Evolutionary conservation across 371 early-diverging fungal genomes (phyloP), one percentile per base, ranked within the genome.

Genomic region (Mucor sp.): DNA sequence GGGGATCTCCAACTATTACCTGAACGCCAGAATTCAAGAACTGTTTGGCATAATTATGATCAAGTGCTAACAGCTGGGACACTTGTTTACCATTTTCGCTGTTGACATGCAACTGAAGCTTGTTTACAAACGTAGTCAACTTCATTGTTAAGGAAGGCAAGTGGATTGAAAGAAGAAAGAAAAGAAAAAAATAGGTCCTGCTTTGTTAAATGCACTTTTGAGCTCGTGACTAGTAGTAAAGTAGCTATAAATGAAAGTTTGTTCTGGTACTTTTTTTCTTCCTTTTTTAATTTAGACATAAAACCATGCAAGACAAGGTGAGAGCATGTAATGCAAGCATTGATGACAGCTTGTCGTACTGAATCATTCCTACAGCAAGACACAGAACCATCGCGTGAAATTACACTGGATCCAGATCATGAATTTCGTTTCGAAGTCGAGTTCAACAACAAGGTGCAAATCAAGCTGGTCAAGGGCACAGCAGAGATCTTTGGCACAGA

Each of bases 401-500:
- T 79, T 5, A 79, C 74, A 30, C 78, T 93, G 32, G 85, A 81
- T 7, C 74, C 87, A 3, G 89, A 90, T 63, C 81, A 86, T 67
- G 94, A 94, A 67, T 83, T 91, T 64, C 86, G 94, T 11, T 87
- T 94, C 65, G 94, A 94, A 74, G 89, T 89, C n/a, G 89, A 87
- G 32, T 84, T 84, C 69, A 71, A 74, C 27, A 66, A 60, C 21
- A 78, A 75, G 53, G 82, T 77, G 17, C 74, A 71, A 23, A 69
- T 93, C 57, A 90, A 90, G 82, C 74, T 97, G 0, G 66, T 80
- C 12, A 82, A 85, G 56, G 99, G 97, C 19, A 85, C 85, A 4
- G 97, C 95, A 3, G 98, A 97, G 73, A 87, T 96, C 17, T 95
- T 93, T 83, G 99, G 98, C 8, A 89, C 94, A 4, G 97, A 97